Evolutionary conservation across 768 basidiomycete species (phyloP), one percentile per base, ranked within the genome.

Genomic region (Amanita molliuscula): DNA sequence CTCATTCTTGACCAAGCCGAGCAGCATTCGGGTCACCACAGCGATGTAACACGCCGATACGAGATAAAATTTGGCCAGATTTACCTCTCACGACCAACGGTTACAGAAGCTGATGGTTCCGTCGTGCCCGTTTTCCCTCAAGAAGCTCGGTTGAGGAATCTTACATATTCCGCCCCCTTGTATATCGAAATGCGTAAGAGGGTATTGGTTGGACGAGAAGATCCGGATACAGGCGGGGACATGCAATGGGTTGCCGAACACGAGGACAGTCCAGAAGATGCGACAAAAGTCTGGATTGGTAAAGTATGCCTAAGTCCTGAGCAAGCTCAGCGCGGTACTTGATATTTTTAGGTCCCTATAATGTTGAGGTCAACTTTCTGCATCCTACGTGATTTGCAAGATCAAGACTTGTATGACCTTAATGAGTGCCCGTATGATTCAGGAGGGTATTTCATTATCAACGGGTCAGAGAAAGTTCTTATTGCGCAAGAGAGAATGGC

Each of bases 401-500:
- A 94, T 44, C 76, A 79, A 54, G 87, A 90, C 55, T 71, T 94
- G 43, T 90, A 83, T 64, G 88, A 93, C 59, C 70, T 98, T 57
- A 97, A 96, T 61, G 96, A 99, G 69, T 99, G 96, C 63, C 95
- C 95, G 4, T 95, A 94, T 61, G 96, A 99, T 67, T 92, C 93
- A 34, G 96, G 96, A 65, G 96, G 96, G 44, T 99, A 99, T 65
- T 99, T 99, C 65, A 91, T 99, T 62, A 97, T 99, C 71, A 98
- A 97, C 58, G 96, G 96, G 10, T 98, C 96, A 2, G 96, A 99
- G 65, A 99, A 99, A 67, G 96, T 99, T n/a, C 75, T 99, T 54
- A 99, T 99, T 65, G 96, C 96, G 1, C 96, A 99, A 66, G 96
- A 99, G 65, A 83, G 96, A 47, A 98, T 98, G 94, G 95, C 96